A percentile compares a stretch with the other conserved stretches of the same genome.
Evolutionary conservation across 495 filamentous ascomycete genomes (phyloP).

Genomic region (Massariosphaeria phaeospora): DNA sequence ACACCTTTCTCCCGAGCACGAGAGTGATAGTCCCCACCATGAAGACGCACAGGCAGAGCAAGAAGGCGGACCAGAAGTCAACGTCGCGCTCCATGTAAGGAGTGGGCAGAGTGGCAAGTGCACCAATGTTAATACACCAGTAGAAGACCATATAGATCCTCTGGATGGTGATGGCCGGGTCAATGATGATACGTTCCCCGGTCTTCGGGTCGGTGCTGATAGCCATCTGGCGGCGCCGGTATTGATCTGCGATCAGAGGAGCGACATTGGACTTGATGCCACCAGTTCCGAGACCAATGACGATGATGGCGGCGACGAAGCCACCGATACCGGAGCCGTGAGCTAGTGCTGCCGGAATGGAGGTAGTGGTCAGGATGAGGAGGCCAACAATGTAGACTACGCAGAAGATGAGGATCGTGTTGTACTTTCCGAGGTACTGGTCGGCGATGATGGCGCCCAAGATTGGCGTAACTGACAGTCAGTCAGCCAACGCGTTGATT

Average conservation of each 20-base stretch:
- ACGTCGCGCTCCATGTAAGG: conserved; percentile 62
- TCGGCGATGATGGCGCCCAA: conserved; percentile 59
- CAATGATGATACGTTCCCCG: conserved; percentile 71
- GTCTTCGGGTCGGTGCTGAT: conserved; percentile 47
- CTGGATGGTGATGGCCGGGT: conserved; percentile 69
- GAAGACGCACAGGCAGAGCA: conserved; percentile 63
- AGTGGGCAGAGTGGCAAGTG: conserved; percentile 58
- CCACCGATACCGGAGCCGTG: conserved; percentile 35
- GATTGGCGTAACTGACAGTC: conserved; percentile 48
- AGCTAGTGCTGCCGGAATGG: conserved; percentile 36
- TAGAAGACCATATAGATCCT: conserved; percentile 67
- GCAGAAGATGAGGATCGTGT: conserved; percentile 59
- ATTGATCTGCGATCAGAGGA: conserved; percentile 70
- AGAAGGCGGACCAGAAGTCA: conserved; percentile 70
- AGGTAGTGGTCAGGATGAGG: conserved; percentile 40
- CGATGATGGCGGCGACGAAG: conserved; percentile 43
- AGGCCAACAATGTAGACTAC: conserved; percentile 44
- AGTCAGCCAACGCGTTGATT: background rate
- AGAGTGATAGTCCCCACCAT: conserved; percentile 50
- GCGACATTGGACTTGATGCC: conserved; percentile 71
- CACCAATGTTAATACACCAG: conserved; percentile 71
- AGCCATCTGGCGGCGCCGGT: conserved; percentile 58
- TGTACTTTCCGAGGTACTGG: conserved; percentile 64
- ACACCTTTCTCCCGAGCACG: conserved; percentile 52
- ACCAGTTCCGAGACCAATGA: conserved; percentile 61